Base-by-base conservation (phyloP, 2,329 filamentous ascomycete genomes). In the Xylaria polymorpha region DNA sequence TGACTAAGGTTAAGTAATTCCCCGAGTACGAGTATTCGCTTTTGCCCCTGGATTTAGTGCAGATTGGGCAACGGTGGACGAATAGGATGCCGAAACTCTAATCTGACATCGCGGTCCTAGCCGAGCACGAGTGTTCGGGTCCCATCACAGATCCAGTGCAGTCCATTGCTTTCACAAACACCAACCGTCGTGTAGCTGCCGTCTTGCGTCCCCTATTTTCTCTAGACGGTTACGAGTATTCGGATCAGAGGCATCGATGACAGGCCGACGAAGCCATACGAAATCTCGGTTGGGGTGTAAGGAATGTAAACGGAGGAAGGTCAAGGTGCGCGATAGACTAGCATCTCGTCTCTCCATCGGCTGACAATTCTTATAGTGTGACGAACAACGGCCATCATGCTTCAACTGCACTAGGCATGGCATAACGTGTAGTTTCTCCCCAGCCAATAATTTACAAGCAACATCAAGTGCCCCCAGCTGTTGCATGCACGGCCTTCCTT, bases 241-340 rank as follows among this genome's bases (percentile, higher is more conserved):
- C 48, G 48, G 25, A 32, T 51, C 15, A 32, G 25, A 32, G 25
- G 15, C 12, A 18, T n/a, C 48, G 32, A 51, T 51, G 48, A 51
- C 48, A 51, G 48, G 48, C 8, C 25, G 48, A 32, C 48, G 48
- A 32, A 32, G 48, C 25, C 48, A 51, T 15, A 51, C 48, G 12
- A 51, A 51, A 51, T 51, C 48, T 51, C 48, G 48, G 48, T n/a
- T 51, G 22, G 48, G 48, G 6, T 51, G 48, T n/a, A 51, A 51
- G 29, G 48, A 51, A 9, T 51, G 48, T 10, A 51, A 51, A 14
- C 25, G 48, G 3, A 51, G 48, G 48, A 51, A 51, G 48, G 25
- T 51, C 14, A 51, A 51, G 25, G 48, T 51, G 25, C 10, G 48
- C 14, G 1, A 15, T 14, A 7, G 25, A n/a, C 25, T 18, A 32